Percentiles rank a stretch among this genome's conserved stretches.
Evolutionary conservation across 331 rosid genomes (phyloP).

Genomic region (Prunus yedoensis): DNA sequence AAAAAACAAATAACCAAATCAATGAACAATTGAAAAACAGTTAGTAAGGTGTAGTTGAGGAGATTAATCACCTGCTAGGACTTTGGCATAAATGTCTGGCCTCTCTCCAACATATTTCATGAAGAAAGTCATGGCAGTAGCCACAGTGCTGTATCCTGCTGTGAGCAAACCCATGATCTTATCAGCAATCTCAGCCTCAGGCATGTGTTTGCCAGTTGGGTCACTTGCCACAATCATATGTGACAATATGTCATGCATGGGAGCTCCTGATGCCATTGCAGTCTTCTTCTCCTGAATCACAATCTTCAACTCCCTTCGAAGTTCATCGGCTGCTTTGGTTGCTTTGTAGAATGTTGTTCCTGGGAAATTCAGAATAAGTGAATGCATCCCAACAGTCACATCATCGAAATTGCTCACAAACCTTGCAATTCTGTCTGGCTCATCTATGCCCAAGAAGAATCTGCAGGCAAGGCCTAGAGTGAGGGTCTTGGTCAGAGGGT

Average conservation of each 20-base stretch:
- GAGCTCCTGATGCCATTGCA: slow-evolving; percentile 27
- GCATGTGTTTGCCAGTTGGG: slow-evolving; percentile 21
- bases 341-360: slow-evolving; percentile 26
- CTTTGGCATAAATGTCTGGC: slow-evolving; percentile 35
- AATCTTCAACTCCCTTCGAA: slow-evolving; percentile 23
- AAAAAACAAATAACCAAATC: neutral
- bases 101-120: slow-evolving; percentile 33
- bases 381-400: slow-evolving; percentile 25
- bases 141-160: slow-evolving; percentile 36
- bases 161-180: slow-evolving; percentile 30
- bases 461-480: slow-evolving; percentile 18
- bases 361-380: slow-evolving; percentile 13
- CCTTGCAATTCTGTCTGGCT: slow-evolving; percentile 19
- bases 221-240: slow-evolving; percentile 28
- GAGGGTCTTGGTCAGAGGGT: slow-evolving; percentile 19
- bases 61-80: slow-evolving; percentile 26
- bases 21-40: neutral
- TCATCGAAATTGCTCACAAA: slow-evolving; percentile 20
- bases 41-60: no score
- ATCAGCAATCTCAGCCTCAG: slow-evolving; percentile 30
- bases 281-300: slow-evolving; percentile 32
- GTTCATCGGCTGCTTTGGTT: slow-evolving; percentile 22
- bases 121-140: slow-evolving; percentile 37
- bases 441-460: slow-evolving; percentile 26
- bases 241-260: slow-evolving; percentile 24